Conservation (phyloP, 257 asterid genomes). For the Plectranthus barbatus region DNA sequence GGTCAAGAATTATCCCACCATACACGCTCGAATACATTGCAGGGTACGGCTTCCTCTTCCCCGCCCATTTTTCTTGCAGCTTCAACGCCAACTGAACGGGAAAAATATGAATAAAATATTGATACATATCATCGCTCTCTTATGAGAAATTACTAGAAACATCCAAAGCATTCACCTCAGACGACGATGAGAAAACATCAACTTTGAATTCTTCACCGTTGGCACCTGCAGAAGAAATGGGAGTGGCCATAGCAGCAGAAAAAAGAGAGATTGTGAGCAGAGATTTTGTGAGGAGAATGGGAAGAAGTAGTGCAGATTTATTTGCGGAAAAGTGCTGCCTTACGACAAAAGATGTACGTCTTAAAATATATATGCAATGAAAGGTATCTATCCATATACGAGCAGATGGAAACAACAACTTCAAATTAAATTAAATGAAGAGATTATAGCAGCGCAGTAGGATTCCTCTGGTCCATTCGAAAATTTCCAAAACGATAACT, state of each 20-base stretch:
- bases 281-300: not conserved
- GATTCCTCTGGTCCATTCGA: not conserved
- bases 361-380: not conserved
- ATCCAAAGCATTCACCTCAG: too few relatives aligned
- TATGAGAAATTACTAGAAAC: too few relatives aligned
- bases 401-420: too few relatives aligned
- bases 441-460: not conserved
- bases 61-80: conserved; percentile 66
- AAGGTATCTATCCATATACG: too few relatives aligned
- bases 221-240: conserved; percentile 19
- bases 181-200: conserved; percentile 60
- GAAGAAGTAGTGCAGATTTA: not conserved
- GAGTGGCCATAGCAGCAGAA: conserved; percentile 34
- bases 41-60: conserved; percentile 62
- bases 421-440: too few relatives aligned
- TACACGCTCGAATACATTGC: conserved; percentile 82
- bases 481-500: not conserved
- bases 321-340: not conserved
- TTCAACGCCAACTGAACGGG: conserved; percentile 48
- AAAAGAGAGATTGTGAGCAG: not conserved
- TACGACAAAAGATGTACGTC: conserved; percentile 4
- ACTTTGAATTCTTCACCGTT: conserved; percentile 42
- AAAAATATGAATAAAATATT: not conserved
- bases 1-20: conserved; percentile 83
- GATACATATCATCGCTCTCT: too few relatives aligned